Evolutionary conservation across 176 grass and related monocot species (phyloP), one percentile per base, ranked within the genome.

Genomic region (Musa beccarii): DNA sequence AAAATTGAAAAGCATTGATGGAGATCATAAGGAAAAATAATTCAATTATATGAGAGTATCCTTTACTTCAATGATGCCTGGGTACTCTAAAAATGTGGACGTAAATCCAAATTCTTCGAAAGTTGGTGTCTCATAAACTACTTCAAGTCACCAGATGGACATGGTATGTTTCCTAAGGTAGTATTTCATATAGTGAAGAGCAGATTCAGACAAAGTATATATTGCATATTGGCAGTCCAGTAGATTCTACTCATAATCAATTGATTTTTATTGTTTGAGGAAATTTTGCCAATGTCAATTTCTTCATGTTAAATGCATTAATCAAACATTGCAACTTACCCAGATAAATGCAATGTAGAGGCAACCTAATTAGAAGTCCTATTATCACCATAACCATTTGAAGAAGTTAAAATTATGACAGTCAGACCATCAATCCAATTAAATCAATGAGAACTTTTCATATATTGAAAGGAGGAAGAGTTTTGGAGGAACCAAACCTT

Each of bases 401-500:
- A 69, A 69, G 51, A 43, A 43, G 34, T 43, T 43, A 43, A 17
- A 67, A 15, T 29, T 29, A 67, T 67, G 65, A 34, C 65, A 1
- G 29, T 29, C 9, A 24, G 22, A 22, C 8, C 22, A 66, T 51
- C 13, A 54, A 26, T 11, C n/a, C 70, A 22, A 72, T 63, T 71
- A 25, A 52, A 77, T 65, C 6, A 11, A 81, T 79, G 63, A 17
- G 19, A 63, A 51, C 52, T 29, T 59, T 3, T 70, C 15, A 74
- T 76, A 68, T 49, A 68, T 11, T 13, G 7, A 76, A 3, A 2
- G 2, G 16, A 6, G 6, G 15, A 15, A 12, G 2, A 19, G 25
- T 2, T 52, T 49, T 23, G 0, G 24, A 77, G 13, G 75, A 77
- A 80, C 49, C 72, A 79, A 79, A 52, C 89, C 89, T 96, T 96